Evolutionary conservation across 208 protist genomes (phyloP), one percentile per base, ranked within the genome.

Genomic region (Strigomonas culicis): DNA sequence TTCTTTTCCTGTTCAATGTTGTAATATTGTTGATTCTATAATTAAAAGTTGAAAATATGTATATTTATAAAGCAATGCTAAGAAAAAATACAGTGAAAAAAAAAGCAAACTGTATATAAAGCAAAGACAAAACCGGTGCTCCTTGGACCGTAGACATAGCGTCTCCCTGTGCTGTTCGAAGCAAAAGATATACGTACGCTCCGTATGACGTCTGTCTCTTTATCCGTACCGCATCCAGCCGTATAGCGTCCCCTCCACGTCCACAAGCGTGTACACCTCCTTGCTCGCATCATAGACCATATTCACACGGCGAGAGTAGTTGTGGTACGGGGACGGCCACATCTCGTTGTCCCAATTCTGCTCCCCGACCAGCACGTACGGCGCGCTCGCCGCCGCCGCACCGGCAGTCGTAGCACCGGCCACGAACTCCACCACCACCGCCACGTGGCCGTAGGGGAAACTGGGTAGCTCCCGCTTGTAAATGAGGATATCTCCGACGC

Each of bases 281-380:
- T 25, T 15, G 0, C n/a, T 39, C 1, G 55, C 36, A 15, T 56
- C 46, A 43, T 68, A 7, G 15, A 19, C 1, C 50, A 88, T 57
- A 4, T 63, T 57, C 31, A 88, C 59, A 4, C 24, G 15, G 17
- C 81, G 76, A 1, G 73, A 75, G 74, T 89, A 87, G 75, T 94
- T 90, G 63, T 90, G 82, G 58, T 77, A 73, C 19, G 88, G 88
- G 4, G 28, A 63, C 4, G 78, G 75, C 89, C 89, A 95, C 25
- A 27, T 61, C 15, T 28, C 56, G 63, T 81, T 90, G 19, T 75
- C 66, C 89, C 89, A 95, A 74, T 95, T 95, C 67, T 95, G 89
- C 76, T 95, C 86, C 27, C 82, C 89, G 1, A 95, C 41, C 43
- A 75, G 75, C 28, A 93, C 72, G 1, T 50, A 30, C 21, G 7